Evolutionary conservation across 1,284 basidiomycete species (phyloP).

Genomic region (Erythrobasidium hasegawianum): DNA sequence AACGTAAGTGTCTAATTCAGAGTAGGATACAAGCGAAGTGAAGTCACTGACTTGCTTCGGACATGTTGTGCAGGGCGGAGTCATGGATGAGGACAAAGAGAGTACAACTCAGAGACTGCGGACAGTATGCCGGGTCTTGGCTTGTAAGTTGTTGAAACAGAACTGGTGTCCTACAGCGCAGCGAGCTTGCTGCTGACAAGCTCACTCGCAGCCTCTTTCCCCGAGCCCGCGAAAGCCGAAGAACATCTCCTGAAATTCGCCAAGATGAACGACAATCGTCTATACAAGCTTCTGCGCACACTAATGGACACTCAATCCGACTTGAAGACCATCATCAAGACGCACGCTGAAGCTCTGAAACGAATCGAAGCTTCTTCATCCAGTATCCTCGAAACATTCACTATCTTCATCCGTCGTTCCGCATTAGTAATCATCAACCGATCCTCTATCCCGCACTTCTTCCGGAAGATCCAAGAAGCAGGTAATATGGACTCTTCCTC

Average conservation of each 20-base stretch:
- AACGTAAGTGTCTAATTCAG: conserved; percentile 73
- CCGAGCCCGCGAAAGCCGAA: conserved; percentile 67
- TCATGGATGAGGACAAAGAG: conserved; percentile 68
- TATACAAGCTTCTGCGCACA: conserved; percentile 77
- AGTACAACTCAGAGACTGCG: conserved; percentile 58
- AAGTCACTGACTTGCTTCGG: too few relatives aligned
- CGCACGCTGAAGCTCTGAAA: conserved; percentile 72
- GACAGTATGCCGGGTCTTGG: conserved; percentile 58
- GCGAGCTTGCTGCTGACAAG: too few relatives aligned
- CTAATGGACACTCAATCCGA: conserved; percentile 80
- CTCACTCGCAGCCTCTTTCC: conserved; percentile 56
- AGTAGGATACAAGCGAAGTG: too few relatives aligned
- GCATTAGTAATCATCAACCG: conserved; percentile 74
- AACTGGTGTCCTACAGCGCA: too few relatives aligned
- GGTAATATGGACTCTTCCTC: background rate
- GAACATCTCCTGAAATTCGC: conserved; percentile 82
- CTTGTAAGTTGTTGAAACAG: conserved; percentile 57
- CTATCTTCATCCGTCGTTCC: conserved; percentile 65
- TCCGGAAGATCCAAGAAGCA: conserved; percentile 51
- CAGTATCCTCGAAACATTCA: conserved; percentile 64
- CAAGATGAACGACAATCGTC: conserved; percentile 73
- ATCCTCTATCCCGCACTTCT: conserved; percentile 72
- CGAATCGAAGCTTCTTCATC: conserved; percentile 68
- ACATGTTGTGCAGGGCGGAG: conserved; percentile 83
- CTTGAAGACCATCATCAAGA: conserved; percentile 73